Percentiles rank a stretch among this genome's conserved stretches.
Evolutionary conservation across 2,329 filamentous ascomycete species (phyloP).

Genomic region (Lecanicillium sp.): DNA sequence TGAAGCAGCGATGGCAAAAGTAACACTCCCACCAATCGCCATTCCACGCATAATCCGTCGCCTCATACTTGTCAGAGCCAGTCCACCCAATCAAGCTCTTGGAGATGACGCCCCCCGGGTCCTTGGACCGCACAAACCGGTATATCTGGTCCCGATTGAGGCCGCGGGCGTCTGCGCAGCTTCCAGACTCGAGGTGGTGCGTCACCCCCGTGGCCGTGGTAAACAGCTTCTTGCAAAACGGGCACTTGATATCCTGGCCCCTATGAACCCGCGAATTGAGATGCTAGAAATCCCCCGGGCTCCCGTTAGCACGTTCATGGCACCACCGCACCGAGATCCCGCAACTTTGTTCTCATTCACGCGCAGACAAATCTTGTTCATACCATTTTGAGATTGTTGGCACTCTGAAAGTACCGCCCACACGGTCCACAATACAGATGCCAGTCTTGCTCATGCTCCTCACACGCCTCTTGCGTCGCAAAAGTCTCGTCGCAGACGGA

Average conservation of each 20-base stretch:
- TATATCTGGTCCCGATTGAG: constrained; percentile 43
- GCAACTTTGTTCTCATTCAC: neutral
- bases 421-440: constrained; percentile 28
- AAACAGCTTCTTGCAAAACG: constrained; percentile 41
- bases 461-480: constrained; percentile 8
- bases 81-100: constrained; percentile 42
- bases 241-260: constrained; percentile 37
- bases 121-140: constrained; percentile 32
- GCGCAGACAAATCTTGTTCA: constrained; percentile 1
- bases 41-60: constrained; percentile 36
- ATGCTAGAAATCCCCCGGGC: constrained; percentile 33
- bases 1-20: constrained; percentile 41
- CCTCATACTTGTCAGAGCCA: constrained; percentile 24
- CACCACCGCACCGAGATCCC: too few species aligned
- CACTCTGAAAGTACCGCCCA: constrained; percentile 20
- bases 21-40: constrained; percentile 20
- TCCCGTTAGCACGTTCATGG: neutral
- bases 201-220: constrained; percentile 44
- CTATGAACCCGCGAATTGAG: constrained; percentile 44
- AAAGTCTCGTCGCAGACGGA: constrained; percentile 16
- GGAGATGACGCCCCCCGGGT: constrained; percentile 40
- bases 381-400: constrained; percentile 24
- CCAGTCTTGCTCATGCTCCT: constrained; percentile 18
- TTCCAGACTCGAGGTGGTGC: constrained; percentile 49
- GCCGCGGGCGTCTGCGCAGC: constrained; percentile 35